phyloP scores from a whole-genome alignment of 257 asterid genomes.

The Cynanchum wilfordii region DNA sequence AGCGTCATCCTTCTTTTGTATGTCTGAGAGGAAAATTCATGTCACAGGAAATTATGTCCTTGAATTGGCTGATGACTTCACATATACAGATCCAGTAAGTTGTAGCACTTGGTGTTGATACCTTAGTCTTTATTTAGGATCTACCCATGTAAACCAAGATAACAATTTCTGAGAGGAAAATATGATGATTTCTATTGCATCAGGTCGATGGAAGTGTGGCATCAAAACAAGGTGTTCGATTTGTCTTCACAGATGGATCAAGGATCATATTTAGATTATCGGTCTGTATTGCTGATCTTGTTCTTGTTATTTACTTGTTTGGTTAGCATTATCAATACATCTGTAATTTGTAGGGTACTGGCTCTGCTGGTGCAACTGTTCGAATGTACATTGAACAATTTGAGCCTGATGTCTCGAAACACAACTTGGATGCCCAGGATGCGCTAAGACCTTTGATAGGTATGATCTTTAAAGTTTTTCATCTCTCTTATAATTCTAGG shows the following conservation, averaged over 20 bases:
- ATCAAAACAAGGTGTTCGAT: slow-evolving; percentile 83
- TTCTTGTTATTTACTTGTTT: slow-evolving; percentile 1
- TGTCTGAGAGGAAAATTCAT: slow-evolving; percentile 19
- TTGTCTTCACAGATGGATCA: slow-evolving; percentile 87
- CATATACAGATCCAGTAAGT: slow-evolving; percentile 92
- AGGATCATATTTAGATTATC: slow-evolving; percentile 89
- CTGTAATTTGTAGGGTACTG: slow-evolving; percentile 63
- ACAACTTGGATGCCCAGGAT: slow-evolving; percentile 72
- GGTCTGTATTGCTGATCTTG: slow-evolving; percentile 32
- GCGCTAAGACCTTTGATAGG: slow-evolving; percentile 85
- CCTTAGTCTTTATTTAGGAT: slow-evolving; percentile 6
- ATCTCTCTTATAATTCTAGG: background rate
- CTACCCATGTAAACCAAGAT: background rate
- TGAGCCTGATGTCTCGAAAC: slow-evolving; percentile 79
- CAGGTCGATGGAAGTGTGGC: slow-evolving; percentile 95
- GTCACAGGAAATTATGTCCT: slow-evolving; percentile 70
- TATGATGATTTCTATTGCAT: slow-evolving; percentile 10
- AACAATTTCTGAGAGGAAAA: slow-evolving; percentile 5
- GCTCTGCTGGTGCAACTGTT: slow-evolving; percentile 96
- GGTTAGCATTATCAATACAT: slow-evolving; percentile 16
- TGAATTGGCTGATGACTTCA: slow-evolving; percentile 88
- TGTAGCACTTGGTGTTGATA: slow-evolving; percentile 7
- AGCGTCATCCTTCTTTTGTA: background rate
- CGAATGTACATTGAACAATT: slow-evolving; percentile 79
- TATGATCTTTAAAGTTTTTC: slow-evolving; percentile 19